Base-by-base conservation (phyloP, 2,329 filamentous ascomycete species). In the Bisporella sp. region DNA sequence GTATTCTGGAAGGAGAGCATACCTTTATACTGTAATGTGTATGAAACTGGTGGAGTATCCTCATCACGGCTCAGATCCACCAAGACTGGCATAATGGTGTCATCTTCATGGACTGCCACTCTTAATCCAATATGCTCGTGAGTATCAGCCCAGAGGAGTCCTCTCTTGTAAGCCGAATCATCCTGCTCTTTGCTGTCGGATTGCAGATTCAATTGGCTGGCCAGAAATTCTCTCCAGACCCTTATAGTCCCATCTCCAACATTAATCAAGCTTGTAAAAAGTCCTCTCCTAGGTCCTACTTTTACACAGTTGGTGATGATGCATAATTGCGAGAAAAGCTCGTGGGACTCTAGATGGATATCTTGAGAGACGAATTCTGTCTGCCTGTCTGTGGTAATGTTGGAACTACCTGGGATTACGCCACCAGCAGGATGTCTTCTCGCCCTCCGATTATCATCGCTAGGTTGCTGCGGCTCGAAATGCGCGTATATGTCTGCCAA, bases 291-390 rank as follows among this genome's bases (percentile, higher is more conserved):
- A 1, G 81, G 76, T 1, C 82, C 80, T 33, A 82, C 71, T 63
- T 84, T 84, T 54, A 89, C 83, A 33, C 93, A 67, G 60, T 83
- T 87, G 7, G 80, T 79, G 21, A 79, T 73, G 5, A 81, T 77
- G 63, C 84, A 85, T 8, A 93, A 74, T 67, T 93, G 87, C 1
- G 84, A 83, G 63, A 93, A 91, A 28, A 82, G 69, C 67, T 90
- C 87, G 55, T 81, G 77, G 1, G 77, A 77, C 56, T 91, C 87
- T 1, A 95, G 71, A 44, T 74, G 73, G 35, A 92, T 63, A 6
- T 77, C 77, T 50, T 86, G 78, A 8, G 71, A 75, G 3, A 85
- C 77, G 5, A 72, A 64, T 21, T 75, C 71, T 35, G 69, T 66
- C 31, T 63, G 57, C 50, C 61, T 48, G 33, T 51, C 57, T 51